A percentile compares a stretch with the other conserved stretches of the same genome.
Evolutionary conservation across 805 yeast species (phyloP).

Genomic region (Blastobotrys americana): DNA sequence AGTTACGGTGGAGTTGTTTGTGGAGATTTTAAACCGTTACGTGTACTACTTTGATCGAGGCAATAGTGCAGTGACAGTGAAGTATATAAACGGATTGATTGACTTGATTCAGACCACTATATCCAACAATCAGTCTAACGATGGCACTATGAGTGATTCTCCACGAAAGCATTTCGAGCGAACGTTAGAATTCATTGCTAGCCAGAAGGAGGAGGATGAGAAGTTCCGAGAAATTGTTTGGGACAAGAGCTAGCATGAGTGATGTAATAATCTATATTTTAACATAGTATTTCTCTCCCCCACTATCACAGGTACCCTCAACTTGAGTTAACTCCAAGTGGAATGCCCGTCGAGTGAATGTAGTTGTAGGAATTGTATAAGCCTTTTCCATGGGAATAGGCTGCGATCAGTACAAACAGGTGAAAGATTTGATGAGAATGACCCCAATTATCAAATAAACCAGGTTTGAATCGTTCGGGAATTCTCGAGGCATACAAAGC

Average conservation of each 20-base stretch:
- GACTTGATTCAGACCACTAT: constrained; percentile 53
- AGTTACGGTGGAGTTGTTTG: constrained; percentile 71
- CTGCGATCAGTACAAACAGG: constrained; percentile 66
- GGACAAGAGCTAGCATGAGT: too few relatives aligned
- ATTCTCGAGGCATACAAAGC: constrained; percentile 65
- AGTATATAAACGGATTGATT: constrained; percentile 78
- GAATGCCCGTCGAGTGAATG: constrained; percentile 11
- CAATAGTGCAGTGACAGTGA: constrained; percentile 55
- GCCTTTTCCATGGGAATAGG: constrained; percentile 64
- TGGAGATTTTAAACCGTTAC: constrained; percentile 83
- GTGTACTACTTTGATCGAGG: constrained; percentile 81
- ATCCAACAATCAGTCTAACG: constrained; percentile 23
- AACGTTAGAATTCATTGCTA: constrained; percentile 60
- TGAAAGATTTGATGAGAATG: constrained; percentile 85
- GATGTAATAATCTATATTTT: too few relatives aligned
- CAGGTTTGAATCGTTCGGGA: constrained; percentile 67
- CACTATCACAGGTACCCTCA: too few relatives aligned
- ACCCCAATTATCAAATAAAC: constrained; percentile 61
- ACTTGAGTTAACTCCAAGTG: too few relatives aligned
- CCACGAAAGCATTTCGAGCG: constrained; percentile 57
- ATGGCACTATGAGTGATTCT: constrained; percentile 31
- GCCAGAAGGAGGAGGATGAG: constrained; percentile 63
- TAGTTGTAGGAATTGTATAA: constrained; percentile 47
- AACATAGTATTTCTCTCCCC: too few relatives aligned
- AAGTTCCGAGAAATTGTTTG: constrained; percentile 49